Percentiles rank a stretch among this genome's conserved stretches.
Evolutionary conservation across 2,329 filamentous ascomycete genomes (phyloP).

Genomic region (Aspergillus brasiliensis): DNA sequence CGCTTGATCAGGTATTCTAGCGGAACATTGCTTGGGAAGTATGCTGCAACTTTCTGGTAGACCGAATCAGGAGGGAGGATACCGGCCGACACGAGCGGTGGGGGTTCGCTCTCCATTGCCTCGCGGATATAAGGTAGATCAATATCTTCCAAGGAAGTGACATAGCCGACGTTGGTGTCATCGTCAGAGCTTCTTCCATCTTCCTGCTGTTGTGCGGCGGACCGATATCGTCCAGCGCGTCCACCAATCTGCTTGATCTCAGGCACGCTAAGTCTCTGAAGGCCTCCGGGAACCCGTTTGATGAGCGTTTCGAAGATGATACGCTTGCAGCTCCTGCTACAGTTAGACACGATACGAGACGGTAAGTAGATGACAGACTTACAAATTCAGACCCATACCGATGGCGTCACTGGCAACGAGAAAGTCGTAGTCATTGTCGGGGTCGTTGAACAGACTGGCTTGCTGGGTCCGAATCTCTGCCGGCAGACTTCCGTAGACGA

Average conservation of each 20-base stretch:
- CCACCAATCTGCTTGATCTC: constrained; percentile 96
- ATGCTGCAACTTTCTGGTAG: constrained; percentile 74
- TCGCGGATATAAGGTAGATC: constrained; percentile 66
- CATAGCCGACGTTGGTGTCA: constrained; percentile 61
- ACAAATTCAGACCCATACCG: constrained; percentile 94
- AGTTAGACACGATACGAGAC: neutral
- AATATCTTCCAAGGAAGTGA: constrained; percentile 73
- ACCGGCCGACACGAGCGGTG: constrained; percentile 70
- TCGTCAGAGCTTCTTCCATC: constrained; percentile 15
- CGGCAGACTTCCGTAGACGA: constrained; percentile 88
- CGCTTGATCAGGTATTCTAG: constrained; percentile 81
- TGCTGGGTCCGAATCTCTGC: constrained; percentile 92
- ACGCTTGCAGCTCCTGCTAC: constrained; percentile 71
- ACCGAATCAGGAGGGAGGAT: constrained; percentile 71
- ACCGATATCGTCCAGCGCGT: constrained; percentile 82
- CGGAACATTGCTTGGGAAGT: constrained; percentile 78
- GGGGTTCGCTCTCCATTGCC: constrained; percentile 65
- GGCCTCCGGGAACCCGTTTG: constrained; percentile 68
- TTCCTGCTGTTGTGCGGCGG: constrained; percentile 60
- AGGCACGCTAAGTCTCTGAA: constrained; percentile 65
- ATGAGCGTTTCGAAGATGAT: constrained; percentile 78
- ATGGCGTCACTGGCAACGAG: constrained; percentile 94
- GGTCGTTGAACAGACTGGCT: constrained; percentile 91
- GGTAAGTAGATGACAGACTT: constrained; percentile 36
- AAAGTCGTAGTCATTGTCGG: constrained; percentile 91